Evolutionary conservation across 805 yeast species (phyloP).

Genomic region (Monosporozyma aquatica): DNA sequence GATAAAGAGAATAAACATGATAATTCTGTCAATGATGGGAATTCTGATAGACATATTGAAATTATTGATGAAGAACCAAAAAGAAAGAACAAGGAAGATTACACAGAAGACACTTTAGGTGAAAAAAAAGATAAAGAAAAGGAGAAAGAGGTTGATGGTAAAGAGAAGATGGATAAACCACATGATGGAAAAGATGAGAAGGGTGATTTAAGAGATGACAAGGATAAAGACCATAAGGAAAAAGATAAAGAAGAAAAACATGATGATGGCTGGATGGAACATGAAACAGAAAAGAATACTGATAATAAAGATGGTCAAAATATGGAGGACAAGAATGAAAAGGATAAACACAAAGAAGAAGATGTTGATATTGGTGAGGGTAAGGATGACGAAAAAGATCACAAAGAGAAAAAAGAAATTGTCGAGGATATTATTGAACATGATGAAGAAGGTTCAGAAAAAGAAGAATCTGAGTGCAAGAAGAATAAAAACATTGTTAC

Average conservation of each 20-base stretch:
- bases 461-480: not conserved
- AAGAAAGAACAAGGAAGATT: not conserved
- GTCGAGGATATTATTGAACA: not conserved
- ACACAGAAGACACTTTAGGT: not conserved
- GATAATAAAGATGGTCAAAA: not conserved
- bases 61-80: slow-evolving; percentile 1
- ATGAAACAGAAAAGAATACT: no score
- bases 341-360: slow-evolving; percentile 1
- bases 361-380: slow-evolving; percentile 1
- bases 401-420: slow-evolving; percentile 2
- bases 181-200: not conserved
- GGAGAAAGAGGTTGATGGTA: not conserved
- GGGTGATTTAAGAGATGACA: not conserved
- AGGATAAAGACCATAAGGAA: no score
- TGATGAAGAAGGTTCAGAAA: slow-evolving; percentile 1
- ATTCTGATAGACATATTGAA: slow-evolving; percentile 1
- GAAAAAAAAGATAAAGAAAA: not conserved
- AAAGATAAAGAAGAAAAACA: slow-evolving; percentile 1
- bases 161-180: slow-evolving; percentile 1
- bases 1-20: not conserved
- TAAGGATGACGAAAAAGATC: not conserved
- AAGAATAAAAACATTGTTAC: not conserved
- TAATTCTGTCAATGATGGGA: not conserved
- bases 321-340: slow-evolving; percentile 1
- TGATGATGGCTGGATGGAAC: no score